Conservation (phyloP, 192 early-diverging fungal genomes). For the Pilobolus umbonatus region DNA sequence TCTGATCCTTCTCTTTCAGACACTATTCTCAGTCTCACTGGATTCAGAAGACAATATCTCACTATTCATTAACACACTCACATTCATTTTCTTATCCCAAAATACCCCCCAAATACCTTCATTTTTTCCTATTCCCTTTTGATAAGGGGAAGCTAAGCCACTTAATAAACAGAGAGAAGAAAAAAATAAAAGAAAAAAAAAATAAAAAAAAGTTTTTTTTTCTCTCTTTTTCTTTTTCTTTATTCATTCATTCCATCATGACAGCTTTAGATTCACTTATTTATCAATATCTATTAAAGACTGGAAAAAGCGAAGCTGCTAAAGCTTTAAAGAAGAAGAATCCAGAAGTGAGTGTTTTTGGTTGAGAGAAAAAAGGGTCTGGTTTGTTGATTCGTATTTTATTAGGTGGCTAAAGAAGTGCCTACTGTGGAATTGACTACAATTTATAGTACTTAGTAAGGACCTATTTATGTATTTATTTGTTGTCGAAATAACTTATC, state of each 20-base stretch:
- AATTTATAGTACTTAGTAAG: no score
- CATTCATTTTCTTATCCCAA: neutral
- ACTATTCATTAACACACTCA: slow-evolving; percentile 7
- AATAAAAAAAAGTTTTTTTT: slow-evolving; percentile 4
- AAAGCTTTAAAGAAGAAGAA: slow-evolving; percentile 25
- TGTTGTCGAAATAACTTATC: no score
- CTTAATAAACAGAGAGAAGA: no score
- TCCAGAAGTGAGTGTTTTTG: slow-evolving; percentile 22
- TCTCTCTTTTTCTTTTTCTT: neutral
- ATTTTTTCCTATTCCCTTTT: neutral
- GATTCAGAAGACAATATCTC: slow-evolving; percentile 17
- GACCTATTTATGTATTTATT: neutral
- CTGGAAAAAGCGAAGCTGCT: slow-evolving; percentile 18
- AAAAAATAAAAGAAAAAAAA: neutral
- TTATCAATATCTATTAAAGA: slow-evolving; percentile 25
- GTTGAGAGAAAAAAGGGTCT: no score
- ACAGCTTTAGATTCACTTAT: slow-evolving; percentile 26
- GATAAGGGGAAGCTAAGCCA: no score
- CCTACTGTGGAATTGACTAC: no score
- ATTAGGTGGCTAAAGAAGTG: slow-evolving; percentile 4
- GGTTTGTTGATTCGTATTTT: no score
- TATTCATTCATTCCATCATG: neutral
- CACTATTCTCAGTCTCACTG: slow-evolving; percentile 18
- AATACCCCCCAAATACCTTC: slow-evolving; percentile 1
- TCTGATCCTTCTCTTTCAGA: slow-evolving; percentile 17